phyloP scores from a whole-genome alignment of 768 basidiomycete genomes.

The Postia placenta region DNA sequence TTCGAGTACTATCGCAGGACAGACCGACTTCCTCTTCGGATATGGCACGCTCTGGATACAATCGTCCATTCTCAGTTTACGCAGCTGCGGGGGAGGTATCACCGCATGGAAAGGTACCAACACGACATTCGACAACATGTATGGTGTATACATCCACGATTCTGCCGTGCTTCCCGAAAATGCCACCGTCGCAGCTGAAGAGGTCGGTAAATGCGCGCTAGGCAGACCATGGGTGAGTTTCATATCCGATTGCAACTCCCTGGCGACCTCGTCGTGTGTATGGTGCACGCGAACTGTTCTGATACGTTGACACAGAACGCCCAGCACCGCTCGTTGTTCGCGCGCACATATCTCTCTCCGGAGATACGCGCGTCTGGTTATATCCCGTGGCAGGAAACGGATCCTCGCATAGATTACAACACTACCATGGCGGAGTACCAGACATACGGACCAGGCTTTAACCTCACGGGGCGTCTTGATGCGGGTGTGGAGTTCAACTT shows the following conservation, averaged over 20 bases:
- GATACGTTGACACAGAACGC: not conserved
- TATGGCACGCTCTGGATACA: conserved; percentile 50
- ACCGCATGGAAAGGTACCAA: conserved; percentile 61
- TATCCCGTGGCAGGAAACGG: not conserved
- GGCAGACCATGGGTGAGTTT: conserved; percentile 5
- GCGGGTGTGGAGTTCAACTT: not conserved
- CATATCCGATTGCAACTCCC: not conserved
- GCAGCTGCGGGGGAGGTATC: conserved; percentile 60
- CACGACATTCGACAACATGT: conserved; percentile 42
- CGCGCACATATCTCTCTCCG: not conserved
- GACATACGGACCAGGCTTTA: conserved; percentile 1
- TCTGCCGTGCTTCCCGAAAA: conserved; percentile 42
- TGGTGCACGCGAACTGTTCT: not conserved
- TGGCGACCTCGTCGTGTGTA: not conserved
- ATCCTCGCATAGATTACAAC: conserved; percentile 1
- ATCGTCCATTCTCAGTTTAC: conserved; percentile 40
- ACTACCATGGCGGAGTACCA: conserved; percentile 3
- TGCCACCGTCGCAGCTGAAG: not conserved
- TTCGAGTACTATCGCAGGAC: conserved; percentile 57
- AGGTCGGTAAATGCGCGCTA: not conserved
- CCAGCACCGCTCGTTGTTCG: conserved; percentile 1
- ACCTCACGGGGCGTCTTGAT: not conserved
- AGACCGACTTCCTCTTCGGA: conserved; percentile 63
- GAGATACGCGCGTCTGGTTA: not conserved
- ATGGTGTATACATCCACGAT: conserved; percentile 51